These are phyloP conservation scores for Coemansia sp. DNA, from an alignment of 371 early-diverging fungal genomes.

Conservation along the genomic window DNA sequence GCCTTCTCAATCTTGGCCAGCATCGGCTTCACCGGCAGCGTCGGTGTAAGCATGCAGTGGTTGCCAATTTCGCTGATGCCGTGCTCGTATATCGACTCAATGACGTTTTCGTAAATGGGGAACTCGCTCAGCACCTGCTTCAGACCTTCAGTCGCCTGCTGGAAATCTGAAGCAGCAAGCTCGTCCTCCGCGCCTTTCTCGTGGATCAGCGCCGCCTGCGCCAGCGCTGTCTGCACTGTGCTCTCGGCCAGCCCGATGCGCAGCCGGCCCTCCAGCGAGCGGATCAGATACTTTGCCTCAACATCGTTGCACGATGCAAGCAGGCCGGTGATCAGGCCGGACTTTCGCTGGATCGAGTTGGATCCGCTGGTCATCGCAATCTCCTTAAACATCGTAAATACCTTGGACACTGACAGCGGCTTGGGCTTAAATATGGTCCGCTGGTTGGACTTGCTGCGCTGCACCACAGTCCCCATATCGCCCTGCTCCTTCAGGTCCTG, in stretches of 20 bases:
- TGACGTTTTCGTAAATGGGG: slow-evolving; percentile 87
- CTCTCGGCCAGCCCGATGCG: slow-evolving; percentile 98
- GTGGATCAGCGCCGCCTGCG: slow-evolving; percentile 57
- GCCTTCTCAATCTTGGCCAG: slow-evolving; percentile 98
- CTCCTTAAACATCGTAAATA: slow-evolving; percentile 86
- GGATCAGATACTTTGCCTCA: slow-evolving; percentile 93
- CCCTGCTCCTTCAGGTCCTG: slow-evolving; percentile 75
- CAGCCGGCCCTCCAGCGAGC: slow-evolving; percentile 94
- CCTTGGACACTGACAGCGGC: slow-evolving; percentile 74
- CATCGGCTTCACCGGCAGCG: slow-evolving; percentile 99
- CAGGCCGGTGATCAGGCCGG: slow-evolving; percentile 80
- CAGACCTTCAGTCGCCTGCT: slow-evolving; percentile 71
- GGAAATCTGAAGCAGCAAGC: slow-evolving; percentile 60
- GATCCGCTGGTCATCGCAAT: slow-evolving; percentile 84
- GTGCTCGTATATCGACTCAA: slow-evolving; percentile 79
- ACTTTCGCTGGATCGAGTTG: slow-evolving; percentile 64
- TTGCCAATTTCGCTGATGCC: slow-evolving; percentile 68
- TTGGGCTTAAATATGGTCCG: slow-evolving; percentile 76
- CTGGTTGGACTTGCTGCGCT: slow-evolving; percentile 79
- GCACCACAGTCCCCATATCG: slow-evolving; percentile 92
- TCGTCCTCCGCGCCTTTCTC: slow-evolving; percentile 41
- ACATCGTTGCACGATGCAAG: slow-evolving; percentile 80
- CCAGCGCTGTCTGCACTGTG: slow-evolving; percentile 87
- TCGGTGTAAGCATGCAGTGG: slow-evolving; percentile 87
- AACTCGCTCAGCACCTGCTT: slow-evolving; percentile 82